phyloP scores from a whole-genome alignment of 768 basidiomycete species.

The Trametes cubensis region DNA sequence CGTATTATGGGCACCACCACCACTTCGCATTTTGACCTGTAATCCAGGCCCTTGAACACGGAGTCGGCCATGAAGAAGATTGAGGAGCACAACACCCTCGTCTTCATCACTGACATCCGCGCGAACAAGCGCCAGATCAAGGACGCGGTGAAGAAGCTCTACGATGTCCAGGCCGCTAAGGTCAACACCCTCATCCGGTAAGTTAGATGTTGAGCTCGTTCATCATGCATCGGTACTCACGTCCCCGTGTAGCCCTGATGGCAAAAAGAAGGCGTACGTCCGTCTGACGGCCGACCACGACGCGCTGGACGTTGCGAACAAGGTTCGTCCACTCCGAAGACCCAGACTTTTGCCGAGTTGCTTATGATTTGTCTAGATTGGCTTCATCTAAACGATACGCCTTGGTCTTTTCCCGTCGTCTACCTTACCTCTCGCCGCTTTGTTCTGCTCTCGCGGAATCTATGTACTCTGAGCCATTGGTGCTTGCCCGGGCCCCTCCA shows the following conservation, averaged over 20 bases:
- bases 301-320: slow-evolving; percentile 96
- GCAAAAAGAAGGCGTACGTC: slow-evolving; percentile 99
- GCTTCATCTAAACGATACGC: slow-evolving; percentile 73
- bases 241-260: slow-evolving; percentile 72
- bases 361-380: slow-evolving; percentile 58
- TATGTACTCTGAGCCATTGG: slow-evolving; percentile 26
- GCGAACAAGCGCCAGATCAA: slow-evolving; percentile 99
- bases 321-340: slow-evolving; percentile 52
- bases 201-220: slow-evolving; percentile 29
- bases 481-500: slow-evolving; percentile 19
- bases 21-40: neutral
- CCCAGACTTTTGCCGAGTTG: neutral
- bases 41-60: slow-evolving; percentile 79
- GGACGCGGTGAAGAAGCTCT: slow-evolving; percentile 99
- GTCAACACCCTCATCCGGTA: slow-evolving; percentile 98
- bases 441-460: slow-evolving; percentile 21
- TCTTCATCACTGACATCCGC: slow-evolving; percentile 94
- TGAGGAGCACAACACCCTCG: slow-evolving; percentile 98
- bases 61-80: slow-evolving; percentile 99
- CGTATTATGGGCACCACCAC: slow-evolving; percentile 36
- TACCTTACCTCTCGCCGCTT: slow-evolving; percentile 18
- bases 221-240: neutral
- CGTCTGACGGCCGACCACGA: slow-evolving; percentile 95
- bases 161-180: slow-evolving; percentile 94
- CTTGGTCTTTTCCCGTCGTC: slow-evolving; percentile 16